A percentile compares a stretch with the other conserved stretches of the same genome.
Conservation (phyloP, 306 rosid genomes). For the Quercus engelmannii region DNA sequence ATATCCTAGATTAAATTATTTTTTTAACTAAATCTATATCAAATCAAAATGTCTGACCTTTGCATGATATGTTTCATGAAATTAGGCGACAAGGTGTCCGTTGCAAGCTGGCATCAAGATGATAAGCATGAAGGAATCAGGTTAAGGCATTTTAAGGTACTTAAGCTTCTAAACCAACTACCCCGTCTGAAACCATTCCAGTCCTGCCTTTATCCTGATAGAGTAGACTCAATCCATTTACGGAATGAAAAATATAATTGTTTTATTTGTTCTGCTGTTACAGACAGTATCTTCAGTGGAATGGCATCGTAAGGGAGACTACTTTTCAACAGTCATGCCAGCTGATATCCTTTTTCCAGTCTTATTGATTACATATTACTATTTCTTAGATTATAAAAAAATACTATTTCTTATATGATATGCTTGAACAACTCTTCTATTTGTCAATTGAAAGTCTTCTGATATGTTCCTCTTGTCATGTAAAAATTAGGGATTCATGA, state of each 20-base stretch:
- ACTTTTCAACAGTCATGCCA: slow-evolving; percentile 86
- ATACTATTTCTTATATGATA: slow-evolving; percentile 13
- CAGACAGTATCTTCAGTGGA: slow-evolving; percentile 82
- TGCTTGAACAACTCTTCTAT: background rate
- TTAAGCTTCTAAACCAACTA: slow-evolving; percentile 17
- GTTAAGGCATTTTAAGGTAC: slow-evolving; percentile 84
- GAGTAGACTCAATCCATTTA: slow-evolving; percentile 2
- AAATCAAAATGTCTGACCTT: slow-evolving; percentile 16
- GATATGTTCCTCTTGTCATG: background rate
- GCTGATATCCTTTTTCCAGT: slow-evolving; percentile 76
- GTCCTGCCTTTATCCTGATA: slow-evolving; percentile 7
- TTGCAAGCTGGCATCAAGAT: slow-evolving; percentile 78
- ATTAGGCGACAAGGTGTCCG: slow-evolving; percentile 35
- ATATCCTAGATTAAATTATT: background rate
- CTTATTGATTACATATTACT: background rate
- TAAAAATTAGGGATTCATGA: background rate
- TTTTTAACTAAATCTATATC: background rate
- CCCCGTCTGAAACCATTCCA: background rate
- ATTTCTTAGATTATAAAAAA: background rate
- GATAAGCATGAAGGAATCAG: slow-evolving; percentile 61
- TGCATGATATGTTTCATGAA: slow-evolving; percentile 8
- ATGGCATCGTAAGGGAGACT: slow-evolving; percentile 97
- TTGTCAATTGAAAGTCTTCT: background rate
- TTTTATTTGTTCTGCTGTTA: slow-evolving; percentile 31
- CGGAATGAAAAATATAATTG: slow-evolving; percentile 9